Conservation (phyloP, 2,329 filamentous ascomycete species). For the Colletotrichum liriopes region DNA sequence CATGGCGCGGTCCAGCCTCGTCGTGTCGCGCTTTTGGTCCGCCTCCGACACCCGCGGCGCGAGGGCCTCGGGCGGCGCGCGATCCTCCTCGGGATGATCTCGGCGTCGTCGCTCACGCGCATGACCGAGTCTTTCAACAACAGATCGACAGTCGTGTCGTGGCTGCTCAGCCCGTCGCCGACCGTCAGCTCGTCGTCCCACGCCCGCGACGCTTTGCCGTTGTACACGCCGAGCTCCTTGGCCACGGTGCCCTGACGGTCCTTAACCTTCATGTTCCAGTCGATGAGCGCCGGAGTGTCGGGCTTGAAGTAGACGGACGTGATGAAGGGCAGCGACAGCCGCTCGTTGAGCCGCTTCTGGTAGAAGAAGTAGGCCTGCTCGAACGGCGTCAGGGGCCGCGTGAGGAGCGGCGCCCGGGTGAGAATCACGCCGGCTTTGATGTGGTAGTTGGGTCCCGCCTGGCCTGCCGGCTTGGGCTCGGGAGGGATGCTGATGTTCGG, state of each 20-base stretch:
- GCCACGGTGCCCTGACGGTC: constrained; percentile 82
- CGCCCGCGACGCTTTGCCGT: constrained; percentile 76
- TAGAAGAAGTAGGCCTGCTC: constrained; percentile 97
- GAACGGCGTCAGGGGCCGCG: constrained; percentile 86
- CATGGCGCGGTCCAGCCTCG: constrained; percentile 84
- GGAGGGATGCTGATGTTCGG: constrained; percentile 49
- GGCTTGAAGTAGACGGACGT: constrained; percentile 96
- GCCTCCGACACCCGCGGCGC: constrained; percentile 82
- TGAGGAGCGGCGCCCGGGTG: constrained; percentile 89
- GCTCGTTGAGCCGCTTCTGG: constrained; percentile 96
- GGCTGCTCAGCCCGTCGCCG: constrained; percentile 77
- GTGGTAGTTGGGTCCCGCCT: constrained; percentile 56
- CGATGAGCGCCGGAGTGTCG: constrained; percentile 85
- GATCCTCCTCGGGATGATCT: constrained; percentile 71
- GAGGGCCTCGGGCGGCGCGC: constrained; percentile 80
- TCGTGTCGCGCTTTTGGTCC: constrained; percentile 81
- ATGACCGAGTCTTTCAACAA: constrained; percentile 83
- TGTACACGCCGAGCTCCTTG: constrained; percentile 89
- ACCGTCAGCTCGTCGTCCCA: constrained; percentile 95
- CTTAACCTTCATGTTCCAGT: constrained; percentile 90
- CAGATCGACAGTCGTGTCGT: constrained; percentile 76
- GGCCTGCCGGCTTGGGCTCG: constrained; percentile 44
- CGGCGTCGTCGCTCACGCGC: constrained; percentile 72
- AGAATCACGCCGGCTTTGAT: constrained; percentile 82
- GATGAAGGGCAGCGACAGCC: constrained; percentile 88